These are phyloP conservation scores for Ophiocordyceps australis DNA, from an alignment of 2,329 filamentous ascomycete genomes.

Conservation along the genomic window DNA sequence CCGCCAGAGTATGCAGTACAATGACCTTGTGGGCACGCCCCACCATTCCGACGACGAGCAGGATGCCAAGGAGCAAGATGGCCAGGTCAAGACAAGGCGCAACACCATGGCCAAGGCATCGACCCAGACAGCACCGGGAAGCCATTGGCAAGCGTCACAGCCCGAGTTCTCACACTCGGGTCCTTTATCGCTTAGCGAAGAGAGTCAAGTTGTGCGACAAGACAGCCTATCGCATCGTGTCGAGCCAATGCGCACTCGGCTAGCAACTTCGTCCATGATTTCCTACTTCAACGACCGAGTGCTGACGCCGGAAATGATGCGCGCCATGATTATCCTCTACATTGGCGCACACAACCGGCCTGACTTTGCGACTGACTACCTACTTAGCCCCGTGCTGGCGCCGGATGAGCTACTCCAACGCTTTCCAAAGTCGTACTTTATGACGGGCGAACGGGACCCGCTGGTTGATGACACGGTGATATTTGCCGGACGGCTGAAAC, in stretches of 20 bases:
- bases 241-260: slow-evolving; percentile 55
- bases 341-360: slow-evolving; percentile 86
- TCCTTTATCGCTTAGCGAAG: slow-evolving; percentile 12
- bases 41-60: slow-evolving; percentile 53
- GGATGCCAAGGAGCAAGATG: background rate
- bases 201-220: slow-evolving; percentile 4
- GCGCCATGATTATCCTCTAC: slow-evolving; percentile 96
- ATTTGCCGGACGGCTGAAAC: slow-evolving; percentile 74
- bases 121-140: slow-evolving; percentile 5
- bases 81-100: slow-evolving; percentile 39
- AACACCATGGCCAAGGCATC: slow-evolving; percentile 18
- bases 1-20: slow-evolving; percentile 79
- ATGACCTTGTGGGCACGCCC: slow-evolving; percentile 66
- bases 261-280: slow-evolving; percentile 92
- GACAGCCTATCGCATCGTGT: slow-evolving; percentile 28
- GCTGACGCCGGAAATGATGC: slow-evolving; percentile 94
- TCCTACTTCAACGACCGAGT: slow-evolving; percentile 96
- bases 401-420: slow-evolving; percentile 64
- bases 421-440: slow-evolving; percentile 90
- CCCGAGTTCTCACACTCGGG: slow-evolving; percentile 32
- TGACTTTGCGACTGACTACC: slow-evolving; percentile 80
- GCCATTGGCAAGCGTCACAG: slow-evolving; percentile 14
- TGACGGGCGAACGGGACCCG: slow-evolving; percentile 89
- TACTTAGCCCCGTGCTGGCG: slow-evolving; percentile 77
- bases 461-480: slow-evolving; percentile 94